Evolutionary conservation across 257 asterid species (phyloP).

Genomic region (Echium plantagineum): DNA sequence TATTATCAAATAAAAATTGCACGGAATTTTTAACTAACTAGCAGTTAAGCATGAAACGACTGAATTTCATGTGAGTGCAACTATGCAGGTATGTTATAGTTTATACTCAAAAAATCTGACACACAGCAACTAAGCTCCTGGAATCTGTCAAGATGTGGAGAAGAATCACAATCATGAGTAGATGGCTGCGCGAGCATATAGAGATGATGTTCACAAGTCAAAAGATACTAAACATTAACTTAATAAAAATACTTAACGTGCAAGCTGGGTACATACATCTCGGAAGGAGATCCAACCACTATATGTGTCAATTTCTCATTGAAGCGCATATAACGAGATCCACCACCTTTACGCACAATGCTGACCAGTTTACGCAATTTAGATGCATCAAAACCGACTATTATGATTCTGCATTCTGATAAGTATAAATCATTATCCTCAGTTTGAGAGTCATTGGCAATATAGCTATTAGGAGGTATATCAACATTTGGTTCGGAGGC

Average conservation of each 20-base stretch:
- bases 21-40: neutral
- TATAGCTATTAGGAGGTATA: slow-evolving; percentile 28
- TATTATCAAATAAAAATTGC: neutral
- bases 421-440: slow-evolving; percentile 77
- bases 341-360: slow-evolving; percentile 93
- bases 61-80: neutral
- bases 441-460: slow-evolving; percentile 83
- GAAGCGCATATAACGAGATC: slow-evolving; percentile 82
- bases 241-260: neutral
- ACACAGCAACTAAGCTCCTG: neutral
- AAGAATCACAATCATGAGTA: neutral
- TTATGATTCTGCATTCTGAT: slow-evolving; percentile 79
- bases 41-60: neutral
- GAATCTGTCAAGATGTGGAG: neutral
- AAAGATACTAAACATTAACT: neutral
- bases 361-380: slow-evolving; percentile 72
- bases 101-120: neutral
- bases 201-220: neutral
- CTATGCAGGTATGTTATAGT: neutral
- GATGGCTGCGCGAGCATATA: neutral
- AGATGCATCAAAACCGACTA: slow-evolving; percentile 77
- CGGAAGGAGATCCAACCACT: slow-evolving; percentile 77
- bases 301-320: slow-evolving; percentile 81
- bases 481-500: slow-evolving; percentile 13
- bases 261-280: slow-evolving; percentile 39